Evolutionary conservation across 2,329 filamentous ascomycete species (phyloP), one percentile per base, ranked within the genome.

Genomic region (Sporothrix brunneoviolacea): DNA sequence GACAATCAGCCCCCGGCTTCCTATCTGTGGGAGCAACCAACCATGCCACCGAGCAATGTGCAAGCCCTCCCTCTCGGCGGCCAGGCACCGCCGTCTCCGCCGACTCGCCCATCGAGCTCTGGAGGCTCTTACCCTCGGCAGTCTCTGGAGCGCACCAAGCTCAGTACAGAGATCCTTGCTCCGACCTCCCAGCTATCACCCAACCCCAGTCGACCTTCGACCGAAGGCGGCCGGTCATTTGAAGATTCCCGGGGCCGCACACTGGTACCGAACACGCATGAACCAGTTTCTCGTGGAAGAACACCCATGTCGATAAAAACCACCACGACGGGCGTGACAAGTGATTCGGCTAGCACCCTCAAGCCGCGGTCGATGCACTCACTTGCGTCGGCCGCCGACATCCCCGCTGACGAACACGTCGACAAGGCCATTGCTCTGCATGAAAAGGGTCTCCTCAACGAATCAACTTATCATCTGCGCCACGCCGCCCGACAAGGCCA

Each of bases 401-500:
- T 89, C 62, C 85, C 87, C 3, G 76, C 88, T 0, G 91, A 97
- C 58, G 86, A 97, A 53, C 91, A 98, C 64, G 80, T 97, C 40
- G 78, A 85, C 24, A 93, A 91, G 68, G 93, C 89, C 8, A 93
- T 98, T 51, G 83, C 88, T 55, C 84, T 89, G 53, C 93, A 98
- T 62, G 88, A 95, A 64, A 82, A 84, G 41, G 91, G 91, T 16
- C 84, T 87, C 10, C 72, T 95, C 27, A 90, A 91, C 56, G 91
- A 97, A 67, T 97, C 91, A 0, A 97, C 93, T 0, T 98, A 97
- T 63, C 93, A 98, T 64, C 77, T 98, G 39, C 86, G 93, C 30
- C 80, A 95, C 53, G 93, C 93, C 4, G 91, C 93, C 1, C 83
- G 84, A 59, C 84, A 88, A 51, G 88, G 89, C 41, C 80, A 95